Percentiles rank a stretch among this genome's conserved stretches.
These are phyloP conservation scores for Cladophialophora chaetospira DNA, from an alignment of 2,329 filamentous ascomycete species.

Conservation along the genomic window DNA sequence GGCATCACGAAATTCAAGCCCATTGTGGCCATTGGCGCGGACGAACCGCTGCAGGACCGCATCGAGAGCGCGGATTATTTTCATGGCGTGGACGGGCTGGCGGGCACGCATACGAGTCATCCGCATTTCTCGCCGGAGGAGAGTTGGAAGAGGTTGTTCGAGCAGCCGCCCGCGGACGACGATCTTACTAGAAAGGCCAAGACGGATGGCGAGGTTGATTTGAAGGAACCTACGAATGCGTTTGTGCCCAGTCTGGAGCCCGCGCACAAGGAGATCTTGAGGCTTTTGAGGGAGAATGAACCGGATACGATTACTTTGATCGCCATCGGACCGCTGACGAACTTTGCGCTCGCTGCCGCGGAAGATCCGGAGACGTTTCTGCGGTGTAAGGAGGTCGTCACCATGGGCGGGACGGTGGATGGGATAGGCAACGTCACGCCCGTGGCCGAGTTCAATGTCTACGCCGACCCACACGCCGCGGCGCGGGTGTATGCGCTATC, in stretches of 20 bases:
- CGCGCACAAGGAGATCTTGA: slow-evolving; percentile 86
- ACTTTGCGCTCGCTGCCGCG: slow-evolving; percentile 82
- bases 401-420: slow-evolving; percentile 90
- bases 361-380: slow-evolving; percentile 89
- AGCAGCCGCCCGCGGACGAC: slow-evolving; percentile 43
- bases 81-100: slow-evolving; percentile 76
- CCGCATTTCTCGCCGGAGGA: slow-evolving; percentile 74
- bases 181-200: slow-evolving; percentile 52
- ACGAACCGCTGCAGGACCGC: slow-evolving; percentile 82
- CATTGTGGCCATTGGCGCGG: slow-evolving; percentile 81
- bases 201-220: slow-evolving; percentile 28
- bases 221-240: slow-evolving; percentile 45
- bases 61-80: slow-evolving; percentile 82
- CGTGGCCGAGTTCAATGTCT: slow-evolving; percentile 91
- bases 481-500: slow-evolving; percentile 78
- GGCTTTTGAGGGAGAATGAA: slow-evolving; percentile 78
- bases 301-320: slow-evolving; percentile 85
- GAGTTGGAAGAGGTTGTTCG: slow-evolving; percentile 71
- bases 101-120: slow-evolving; percentile 69
- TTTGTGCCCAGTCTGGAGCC: slow-evolving; percentile 76
- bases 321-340: slow-evolving; percentile 89
- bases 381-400: slow-evolving; percentile 82
- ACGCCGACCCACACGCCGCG: slow-evolving; percentile 78
- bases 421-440: slow-evolving; percentile 80
- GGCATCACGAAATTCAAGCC: slow-evolving; percentile 73